Evolutionary conservation across 2,329 filamentous ascomycete genomes (phyloP).

Genomic region (Fusarium anthophilum): DNA sequence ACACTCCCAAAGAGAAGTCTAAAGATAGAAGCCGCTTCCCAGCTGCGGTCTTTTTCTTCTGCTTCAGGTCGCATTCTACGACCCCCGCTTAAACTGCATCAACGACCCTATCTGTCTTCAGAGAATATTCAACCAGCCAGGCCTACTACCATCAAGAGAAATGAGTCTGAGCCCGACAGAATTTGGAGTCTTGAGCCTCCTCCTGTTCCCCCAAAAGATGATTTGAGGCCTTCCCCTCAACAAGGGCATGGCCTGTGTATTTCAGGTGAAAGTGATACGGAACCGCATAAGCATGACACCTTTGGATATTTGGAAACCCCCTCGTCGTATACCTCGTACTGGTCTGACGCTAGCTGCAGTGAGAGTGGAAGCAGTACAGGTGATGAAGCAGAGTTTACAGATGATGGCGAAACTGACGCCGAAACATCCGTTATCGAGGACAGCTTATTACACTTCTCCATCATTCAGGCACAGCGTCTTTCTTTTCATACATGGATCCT

Average conservation of each 20-base stretch:
- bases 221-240: accelerated
- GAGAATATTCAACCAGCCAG: background rate
- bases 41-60: background rate
- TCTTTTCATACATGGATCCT: background rate
- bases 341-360: background rate
- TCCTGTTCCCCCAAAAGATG: background rate
- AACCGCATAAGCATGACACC: background rate
- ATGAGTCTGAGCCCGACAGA: background rate
- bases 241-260: background rate
- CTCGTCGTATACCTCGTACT: background rate
- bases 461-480: background rate
- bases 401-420: background rate
- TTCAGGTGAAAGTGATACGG: background rate
- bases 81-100: background rate
- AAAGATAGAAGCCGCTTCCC: background rate
- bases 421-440: background rate
- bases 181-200: background rate
- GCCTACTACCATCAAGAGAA: background rate
- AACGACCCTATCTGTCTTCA: background rate
- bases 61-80: background rate
- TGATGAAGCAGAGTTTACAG: background rate
- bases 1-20: background rate
- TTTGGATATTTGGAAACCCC: background rate
- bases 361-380: background rate
- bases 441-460: background rate